These are phyloP conservation scores for Acarospora socialis DNA, from an alignment of 2,329 filamentous ascomycete species.

Conservation along the genomic window DNA sequence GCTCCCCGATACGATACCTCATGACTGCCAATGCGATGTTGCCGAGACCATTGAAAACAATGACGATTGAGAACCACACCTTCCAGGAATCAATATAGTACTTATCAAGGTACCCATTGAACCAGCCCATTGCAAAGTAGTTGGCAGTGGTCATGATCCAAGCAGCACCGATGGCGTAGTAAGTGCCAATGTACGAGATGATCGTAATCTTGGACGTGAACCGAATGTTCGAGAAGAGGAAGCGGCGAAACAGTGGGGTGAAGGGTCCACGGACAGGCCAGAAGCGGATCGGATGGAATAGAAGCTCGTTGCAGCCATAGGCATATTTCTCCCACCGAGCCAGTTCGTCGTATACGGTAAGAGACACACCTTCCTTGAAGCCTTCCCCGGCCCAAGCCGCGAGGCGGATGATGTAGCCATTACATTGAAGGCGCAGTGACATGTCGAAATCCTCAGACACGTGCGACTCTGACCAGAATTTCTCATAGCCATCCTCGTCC, in stretches of 20 bases:
- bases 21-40: slow-evolving; percentile 59
- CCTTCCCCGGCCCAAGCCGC: slow-evolving; percentile 61
- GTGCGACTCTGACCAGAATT: slow-evolving; percentile 69
- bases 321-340: slow-evolving; percentile 59
- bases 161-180: slow-evolving; percentile 63
- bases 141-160: slow-evolving; percentile 61
- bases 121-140: slow-evolving; percentile 66
- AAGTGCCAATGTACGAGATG: slow-evolving; percentile 64
- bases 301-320: slow-evolving; percentile 55
- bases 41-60: slow-evolving; percentile 62
- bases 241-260: slow-evolving; percentile 48
- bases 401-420: slow-evolving; percentile 58
- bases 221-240: slow-evolving; percentile 47
- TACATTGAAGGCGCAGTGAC: slow-evolving; percentile 60
- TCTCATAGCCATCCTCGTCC: slow-evolving; percentile 58
- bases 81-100: slow-evolving; percentile 69
- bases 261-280: slow-evolving; percentile 51
- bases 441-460: slow-evolving; percentile 75
- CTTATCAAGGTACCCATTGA: slow-evolving; percentile 62
- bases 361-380: slow-evolving; percentile 62
- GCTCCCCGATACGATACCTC: slow-evolving; percentile 56
- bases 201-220: slow-evolving; percentile 65
- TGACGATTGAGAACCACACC: slow-evolving; percentile 67
- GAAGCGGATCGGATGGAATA: slow-evolving; percentile 50
- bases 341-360: slow-evolving; percentile 60